Base-by-base conservation (phyloP, 2,329 filamentous ascomycete species). In the Sphaerulina vaccinii region DNA sequence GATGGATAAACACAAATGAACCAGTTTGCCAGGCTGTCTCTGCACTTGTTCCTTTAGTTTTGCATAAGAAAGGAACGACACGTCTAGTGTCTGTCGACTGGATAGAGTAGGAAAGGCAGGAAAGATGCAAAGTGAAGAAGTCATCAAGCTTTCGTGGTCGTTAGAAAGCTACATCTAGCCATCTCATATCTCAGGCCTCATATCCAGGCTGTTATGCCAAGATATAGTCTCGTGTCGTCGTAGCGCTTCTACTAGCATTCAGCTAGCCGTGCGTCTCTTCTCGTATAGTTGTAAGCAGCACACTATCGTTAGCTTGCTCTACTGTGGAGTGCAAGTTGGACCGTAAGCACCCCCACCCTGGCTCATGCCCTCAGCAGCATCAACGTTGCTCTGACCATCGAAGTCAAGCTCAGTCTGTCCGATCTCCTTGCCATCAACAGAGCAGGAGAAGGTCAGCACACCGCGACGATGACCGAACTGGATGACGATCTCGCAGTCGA, bases 381-480 rank as follows among this genome's bases (percentile, higher is more conserved):
- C 35, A 3, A n/a, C 8, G 4, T 9, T 37, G 29, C 24, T 38
- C 21, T 50, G 36, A 1, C 41, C 52, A 27, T 48, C 42, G 37
- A 54, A 54, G 1, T 5, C 45, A 3, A 54, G 21, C 3, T 36
- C 11, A 9, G 52, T 48, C 21, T 15, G 39, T 3, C 47, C 52
- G 22, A 54, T 48, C 37, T 54, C 29, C 1, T 37, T 27, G 15
- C 40, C 41, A 11, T 36, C 19, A 18, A 19, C 37, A 2, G 29
- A 24, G 37, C 40, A 44, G 3, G 52, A 19, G 37, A 54, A 54
- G 19, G 21, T 15, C 4, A 55, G 48, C 10, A 55, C 43, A 5
- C 52, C 52, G 11, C 29, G 23, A 3, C 41, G 52, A 27, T 48
- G 41, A 19, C 52, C 52, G 24, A 55, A 51, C 18, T 24, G 21